A percentile compares a stretch with the other conserved stretches of the same genome.
Evolutionary conservation across 208 protist species (phyloP).

Genomic region (Hexamita inflata): DNA sequence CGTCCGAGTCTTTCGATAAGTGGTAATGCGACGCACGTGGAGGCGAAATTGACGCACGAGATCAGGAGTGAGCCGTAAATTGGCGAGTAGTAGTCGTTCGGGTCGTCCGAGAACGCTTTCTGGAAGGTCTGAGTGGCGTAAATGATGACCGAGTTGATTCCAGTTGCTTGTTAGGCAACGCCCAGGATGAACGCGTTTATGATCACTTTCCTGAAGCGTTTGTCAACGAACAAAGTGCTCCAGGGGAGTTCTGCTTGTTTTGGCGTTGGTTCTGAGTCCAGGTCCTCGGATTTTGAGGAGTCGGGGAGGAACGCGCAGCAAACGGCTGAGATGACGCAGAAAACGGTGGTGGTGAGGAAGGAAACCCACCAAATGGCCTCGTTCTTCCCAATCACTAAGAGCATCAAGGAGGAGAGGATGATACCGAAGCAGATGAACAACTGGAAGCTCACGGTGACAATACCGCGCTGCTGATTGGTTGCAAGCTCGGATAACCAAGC

Average conservation of each 20-base stretch:
- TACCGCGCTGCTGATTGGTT: neutral
- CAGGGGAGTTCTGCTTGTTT: neutral
- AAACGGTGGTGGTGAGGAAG: neutral
- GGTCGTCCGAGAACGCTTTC: neutral
- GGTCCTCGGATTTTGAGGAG: neutral
- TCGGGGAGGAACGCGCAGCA: neutral
- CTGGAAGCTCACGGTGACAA: neutral
- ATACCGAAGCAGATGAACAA: slow-evolving; percentile 8
- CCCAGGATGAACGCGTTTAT: neutral
- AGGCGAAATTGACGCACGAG: neutral
- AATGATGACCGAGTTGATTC: slow-evolving; percentile 15
- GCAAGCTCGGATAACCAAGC: neutral
- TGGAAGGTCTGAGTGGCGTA: neutral
- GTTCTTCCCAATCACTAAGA: too few species aligned
- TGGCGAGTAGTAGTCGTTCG: neutral
- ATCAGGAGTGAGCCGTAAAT: neutral
- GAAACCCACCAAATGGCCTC: neutral
- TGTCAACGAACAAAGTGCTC: neutral
- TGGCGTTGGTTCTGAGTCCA: neutral
- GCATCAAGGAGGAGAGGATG: neutral
- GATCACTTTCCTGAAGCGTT: neutral
- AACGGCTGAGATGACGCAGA: neutral
- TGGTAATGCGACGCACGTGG: slow-evolving; percentile 2
- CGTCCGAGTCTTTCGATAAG: neutral
- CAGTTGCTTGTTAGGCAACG: neutral